Base-by-base conservation (phyloP, 805 yeast species). In the Yarrowia hollandica region DNA sequence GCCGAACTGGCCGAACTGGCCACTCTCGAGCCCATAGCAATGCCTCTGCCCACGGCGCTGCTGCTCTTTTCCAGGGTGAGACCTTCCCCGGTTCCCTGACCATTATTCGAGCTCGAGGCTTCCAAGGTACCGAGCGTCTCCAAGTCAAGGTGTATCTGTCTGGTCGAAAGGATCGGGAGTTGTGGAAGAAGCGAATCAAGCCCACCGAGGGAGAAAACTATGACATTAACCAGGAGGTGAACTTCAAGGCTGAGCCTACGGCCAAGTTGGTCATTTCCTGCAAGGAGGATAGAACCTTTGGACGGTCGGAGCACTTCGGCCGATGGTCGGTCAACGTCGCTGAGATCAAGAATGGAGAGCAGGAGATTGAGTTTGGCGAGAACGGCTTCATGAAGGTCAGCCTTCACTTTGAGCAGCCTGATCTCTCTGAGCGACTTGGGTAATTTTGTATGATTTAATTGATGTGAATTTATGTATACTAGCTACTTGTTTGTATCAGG, bases 161-260 rank as follows among this genome's bases (percentile, higher is more conserved):
- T 7, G 52, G 64, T n/a, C 66, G 65, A 63, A 78, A 74, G 63
- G 76, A 75, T 55, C 85, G 82, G 67, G 86, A 80, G 42, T 67
- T 92, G 34, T 80, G 77, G 74, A 85, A 82, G 69, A 82, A 83
- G 70, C 68, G 77, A 18, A 68, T 74, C 58, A 88, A 87, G 65
- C 72, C 79, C 12, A 72, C 73, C 8, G 73, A 74, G 85, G 83
- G 30, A 8, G 50, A 55, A 18, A 23, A 30, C 19, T 55, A 55
- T 30, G 59, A 41, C 22, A 38, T 55, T 11, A 22, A 38, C 16
- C 41, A 38, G 50, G 34, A 23, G 31, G 31, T 55, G 19, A 33
- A 39, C 15, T 52, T 52, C 44, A 35, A 37, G 44, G 44, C 58
- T 12, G 58, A 52, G 34, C 34, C 58, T 11, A 35, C 44, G 10